Conservation (phyloP, 2,329 filamentous ascomycete genomes). For the Colletotrichum sp. region DNA sequence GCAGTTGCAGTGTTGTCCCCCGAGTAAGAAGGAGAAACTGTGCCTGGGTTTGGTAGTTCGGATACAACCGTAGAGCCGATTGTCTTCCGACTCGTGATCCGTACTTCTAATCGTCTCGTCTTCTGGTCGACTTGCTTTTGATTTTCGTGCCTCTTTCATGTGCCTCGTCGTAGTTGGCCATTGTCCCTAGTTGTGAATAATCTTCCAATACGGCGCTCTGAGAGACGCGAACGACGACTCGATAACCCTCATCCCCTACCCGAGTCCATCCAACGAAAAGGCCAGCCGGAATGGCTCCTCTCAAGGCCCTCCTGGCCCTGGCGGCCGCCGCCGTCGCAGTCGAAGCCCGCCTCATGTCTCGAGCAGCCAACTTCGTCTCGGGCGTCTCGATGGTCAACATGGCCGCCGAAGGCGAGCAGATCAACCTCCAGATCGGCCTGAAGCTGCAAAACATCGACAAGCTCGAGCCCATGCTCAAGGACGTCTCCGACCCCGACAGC, state of each 20-base stretch:
- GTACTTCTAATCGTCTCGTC: not conserved
- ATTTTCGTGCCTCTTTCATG: not conserved
- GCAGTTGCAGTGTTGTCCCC: not conserved
- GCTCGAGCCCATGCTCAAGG: slow-evolving; percentile 27
- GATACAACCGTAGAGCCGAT: not conserved
- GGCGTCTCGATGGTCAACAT: slow-evolving; percentile 19
- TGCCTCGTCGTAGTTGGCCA: not conserved
- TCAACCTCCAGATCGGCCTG: slow-evolving; percentile 24
- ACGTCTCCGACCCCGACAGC: slow-evolving; percentile 29
- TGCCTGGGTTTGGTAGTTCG: not conserved
- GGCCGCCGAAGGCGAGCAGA: slow-evolving; percentile 17
- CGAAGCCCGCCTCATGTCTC: slow-evolving; percentile 23
- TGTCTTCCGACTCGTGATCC: not conserved
- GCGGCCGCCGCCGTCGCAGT: not conserved
- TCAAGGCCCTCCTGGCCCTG: slow-evolving; percentile 14
- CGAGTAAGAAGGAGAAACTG: not conserved
- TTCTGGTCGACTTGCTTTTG: not conserved
- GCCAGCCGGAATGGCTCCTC: slow-evolving; percentile 3
- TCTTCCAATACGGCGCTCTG: not conserved
- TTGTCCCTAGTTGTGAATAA: not conserved
- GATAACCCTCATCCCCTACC: not conserved
- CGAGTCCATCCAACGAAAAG: not conserved
- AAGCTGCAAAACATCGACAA: slow-evolving; percentile 28
- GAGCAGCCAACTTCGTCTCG: slow-evolving; percentile 13
- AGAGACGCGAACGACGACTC: not conserved